Percentiles rank a stretch among this genome's conserved stretches.
These are phyloP conservation scores for Penicillium verrucosum DNA, from an alignment of 2,329 filamentous ascomycete species.

Conservation along the genomic window DNA sequence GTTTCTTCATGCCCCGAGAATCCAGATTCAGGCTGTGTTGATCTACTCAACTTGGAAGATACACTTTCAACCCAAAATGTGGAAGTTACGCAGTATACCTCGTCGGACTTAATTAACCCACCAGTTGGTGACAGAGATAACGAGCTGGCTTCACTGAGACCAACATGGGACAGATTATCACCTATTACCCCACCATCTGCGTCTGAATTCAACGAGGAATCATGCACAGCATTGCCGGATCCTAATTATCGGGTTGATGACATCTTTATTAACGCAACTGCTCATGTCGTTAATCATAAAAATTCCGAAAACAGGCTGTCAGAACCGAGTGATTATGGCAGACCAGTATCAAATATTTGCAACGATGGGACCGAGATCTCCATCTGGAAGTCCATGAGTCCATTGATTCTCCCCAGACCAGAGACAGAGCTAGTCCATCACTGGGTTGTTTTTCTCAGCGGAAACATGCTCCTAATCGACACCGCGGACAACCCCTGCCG, in stretches of 20 bases:
- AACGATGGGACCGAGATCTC: neutral
- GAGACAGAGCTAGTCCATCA: conserved; percentile 29
- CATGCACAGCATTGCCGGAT: neutral
- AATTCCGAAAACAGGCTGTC: neutral
- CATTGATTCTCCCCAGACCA: conserved; percentile 8
- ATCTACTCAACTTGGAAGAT: neutral
- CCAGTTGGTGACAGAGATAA: neutral
- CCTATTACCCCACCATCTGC: neutral
- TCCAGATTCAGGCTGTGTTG: neutral
- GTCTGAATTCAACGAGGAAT: neutral
- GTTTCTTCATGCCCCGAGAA: neutral
- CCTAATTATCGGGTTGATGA: neutral
- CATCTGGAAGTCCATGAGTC: conserved; percentile 3
- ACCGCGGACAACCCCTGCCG: conserved; percentile 29
- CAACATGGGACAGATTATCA: neutral
- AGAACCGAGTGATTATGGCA: neutral
- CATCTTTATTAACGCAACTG: neutral
- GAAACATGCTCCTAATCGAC: conserved; percentile 30
- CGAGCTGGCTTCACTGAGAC: neutral
- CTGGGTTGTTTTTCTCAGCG: conserved; percentile 30
- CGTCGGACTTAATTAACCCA: neutral
- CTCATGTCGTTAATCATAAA: neutral
- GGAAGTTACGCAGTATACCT: neutral
- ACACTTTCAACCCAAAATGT: neutral
- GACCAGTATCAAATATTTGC: neutral